Conservation (phyloP, 2,329 filamentous ascomycete genomes). For the Calonectria leucothoes region DNA sequence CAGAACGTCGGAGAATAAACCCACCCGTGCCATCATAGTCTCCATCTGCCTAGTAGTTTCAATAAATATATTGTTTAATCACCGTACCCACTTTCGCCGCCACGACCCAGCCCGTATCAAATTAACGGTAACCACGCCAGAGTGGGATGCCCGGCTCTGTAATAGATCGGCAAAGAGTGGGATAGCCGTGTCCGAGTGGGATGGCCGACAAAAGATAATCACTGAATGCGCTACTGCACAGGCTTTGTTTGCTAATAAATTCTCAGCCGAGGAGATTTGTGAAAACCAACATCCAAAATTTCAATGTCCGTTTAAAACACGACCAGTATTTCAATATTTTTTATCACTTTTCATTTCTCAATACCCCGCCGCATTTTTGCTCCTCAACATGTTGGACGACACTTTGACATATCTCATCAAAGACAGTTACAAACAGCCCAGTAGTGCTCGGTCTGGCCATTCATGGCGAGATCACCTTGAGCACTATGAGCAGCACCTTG, state of each 20-base stretch:
- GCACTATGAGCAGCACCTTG: conserved; percentile 27
- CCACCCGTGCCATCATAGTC: neutral
- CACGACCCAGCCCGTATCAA: neutral
- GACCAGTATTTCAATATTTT: neutral
- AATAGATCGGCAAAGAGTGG: neutral
- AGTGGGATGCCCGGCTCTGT: conserved; percentile 13
- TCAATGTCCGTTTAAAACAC: neutral
- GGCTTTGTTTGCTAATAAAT: neutral
- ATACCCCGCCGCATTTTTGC: neutral
- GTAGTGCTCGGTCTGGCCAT: neutral
- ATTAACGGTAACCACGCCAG: neutral
- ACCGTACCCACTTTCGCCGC: neutral
- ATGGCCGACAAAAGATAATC: neutral
- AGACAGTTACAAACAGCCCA: neutral
- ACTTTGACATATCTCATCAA: conserved; percentile 22
- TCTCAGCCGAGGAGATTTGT: neutral
- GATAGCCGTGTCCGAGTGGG: conserved; percentile 9
- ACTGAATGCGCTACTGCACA: neutral
- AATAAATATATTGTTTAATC: neutral
- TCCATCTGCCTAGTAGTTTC: neutral
- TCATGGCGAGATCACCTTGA: neutral
- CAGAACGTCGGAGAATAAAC: neutral
- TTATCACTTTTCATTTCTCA: neutral
- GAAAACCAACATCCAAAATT: neutral
- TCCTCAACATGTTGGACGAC: conserved; percentile 9